phyloP scores from a whole-genome alignment of 805 yeast species.

The Wickerhamiella shivajii region DNA sequence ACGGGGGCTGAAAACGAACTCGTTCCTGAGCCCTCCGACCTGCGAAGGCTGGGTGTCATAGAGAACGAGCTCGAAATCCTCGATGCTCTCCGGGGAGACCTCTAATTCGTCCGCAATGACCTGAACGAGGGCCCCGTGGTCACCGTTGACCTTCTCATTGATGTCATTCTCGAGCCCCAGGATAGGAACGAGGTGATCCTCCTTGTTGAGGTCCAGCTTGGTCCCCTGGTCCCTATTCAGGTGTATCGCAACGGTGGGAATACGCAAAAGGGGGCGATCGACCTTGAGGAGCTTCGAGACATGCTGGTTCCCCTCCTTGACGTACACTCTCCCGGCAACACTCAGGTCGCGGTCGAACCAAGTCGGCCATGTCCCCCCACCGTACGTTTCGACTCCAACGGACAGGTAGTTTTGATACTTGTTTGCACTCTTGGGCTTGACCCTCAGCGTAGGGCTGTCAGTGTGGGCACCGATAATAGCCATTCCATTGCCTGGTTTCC shows the following conservation, averaged over 20 bases:
- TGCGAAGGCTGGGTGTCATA: conserved; percentile 74
- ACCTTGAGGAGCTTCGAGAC: conserved; percentile 63
- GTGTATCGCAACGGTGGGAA: conserved; percentile 92
- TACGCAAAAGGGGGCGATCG: conserved; percentile 70
- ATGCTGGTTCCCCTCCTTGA: conserved; percentile 36
- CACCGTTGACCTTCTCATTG: conserved; percentile 33
- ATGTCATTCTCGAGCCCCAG: conserved; percentile 40
- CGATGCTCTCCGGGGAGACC: conserved; percentile 42
- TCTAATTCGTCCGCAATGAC: conserved; percentile 52
- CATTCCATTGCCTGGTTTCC: conserved; percentile 65
- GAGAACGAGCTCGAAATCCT: conserved; percentile 78
- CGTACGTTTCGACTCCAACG: conserved; percentile 87
- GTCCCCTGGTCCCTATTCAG: conserved; percentile 52
- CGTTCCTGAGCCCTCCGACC: conserved; percentile 80
- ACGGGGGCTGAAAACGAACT: conserved; percentile 82
- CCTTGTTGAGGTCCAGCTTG: conserved; percentile 81
- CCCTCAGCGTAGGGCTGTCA: conserved; percentile 81
- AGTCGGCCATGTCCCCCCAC: conserved; percentile 92
- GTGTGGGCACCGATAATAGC: conserved; percentile 94
- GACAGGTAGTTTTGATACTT: conserved; percentile 58
- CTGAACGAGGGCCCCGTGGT: conserved; percentile 47
- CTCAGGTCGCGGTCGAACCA: conserved; percentile 95
- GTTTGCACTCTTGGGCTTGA: conserved; percentile 73
- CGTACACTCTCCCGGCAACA: conserved; percentile 82
- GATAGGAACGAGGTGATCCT: conserved; percentile 73